Evolutionary conservation across 139 green algal species (phyloP), one percentile per base, ranked within the genome.

Genomic region (Haematococcus sp.): DNA sequence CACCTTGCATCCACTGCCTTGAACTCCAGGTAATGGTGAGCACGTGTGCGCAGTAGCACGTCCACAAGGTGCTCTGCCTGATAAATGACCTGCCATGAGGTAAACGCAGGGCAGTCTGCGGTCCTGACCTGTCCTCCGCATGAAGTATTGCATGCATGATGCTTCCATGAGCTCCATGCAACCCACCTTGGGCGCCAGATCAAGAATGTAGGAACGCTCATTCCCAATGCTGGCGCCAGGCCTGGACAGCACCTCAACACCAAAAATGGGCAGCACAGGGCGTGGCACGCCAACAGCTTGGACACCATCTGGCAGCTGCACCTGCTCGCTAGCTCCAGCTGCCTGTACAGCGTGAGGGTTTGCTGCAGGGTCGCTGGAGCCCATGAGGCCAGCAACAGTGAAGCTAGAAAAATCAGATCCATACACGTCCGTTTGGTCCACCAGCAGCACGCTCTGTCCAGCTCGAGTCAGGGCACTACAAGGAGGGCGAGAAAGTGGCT

Each of bases 1-100:
- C 73, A 90, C 80, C 85, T 89, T 51, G 79, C 82, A 52, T 94
- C 82, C 32, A 94, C 58, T 23, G 89, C 81, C 75, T 94, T 95
- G 82, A 94, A 94, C 70, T 98, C 94, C 20, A 96, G 70, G 76
- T 98, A 98, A 68, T 95, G 79, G 69, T 95, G 89, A 1, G 89
- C 88, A 13, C 87, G 84, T 49, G 76, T 84, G 20, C 27, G 46
- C 32, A 98, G 70, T 35, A 98, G 75, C 49, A 88, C 35, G 25
- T 94, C 84, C 22, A 97, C 88, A 30, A 94, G 59, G 0, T 76
- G 31, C n/a, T 91, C 93, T 15, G 63, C 83, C 31, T 92, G 88
- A 74, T 92, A 94, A 2, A 89, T 46, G 34, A 94, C 75, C 84
- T 93, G 86, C 31, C 40, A 49, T 49, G 30, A 55, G n/a, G n/a